Evolutionary conservation across 805 yeast species (phyloP).

Genomic region (Candida maltosa): DNA sequence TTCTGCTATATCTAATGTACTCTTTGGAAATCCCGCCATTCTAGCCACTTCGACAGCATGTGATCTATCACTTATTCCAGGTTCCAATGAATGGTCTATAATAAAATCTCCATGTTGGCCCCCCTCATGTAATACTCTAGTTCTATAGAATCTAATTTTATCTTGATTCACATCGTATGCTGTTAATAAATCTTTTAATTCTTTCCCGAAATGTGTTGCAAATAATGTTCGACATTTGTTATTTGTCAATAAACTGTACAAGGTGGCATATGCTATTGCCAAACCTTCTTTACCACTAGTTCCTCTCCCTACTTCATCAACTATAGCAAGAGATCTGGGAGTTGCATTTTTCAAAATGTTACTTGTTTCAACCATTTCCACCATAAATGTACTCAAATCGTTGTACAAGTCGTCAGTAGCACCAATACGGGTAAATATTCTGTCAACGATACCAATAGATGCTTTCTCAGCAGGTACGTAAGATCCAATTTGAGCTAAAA

Average conservation of each 20-base stretch:
- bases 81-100: conserved; percentile 55
- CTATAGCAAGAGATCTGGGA: conserved; percentile 53
- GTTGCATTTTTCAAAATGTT: conserved; percentile 58
- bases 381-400: conserved; percentile 84
- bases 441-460: conserved; percentile 66
- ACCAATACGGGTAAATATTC: conserved; percentile 80
- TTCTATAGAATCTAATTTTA: conserved; percentile 26
- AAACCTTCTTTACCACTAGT: conserved; percentile 83
- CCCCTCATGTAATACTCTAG: conserved; percentile 22
- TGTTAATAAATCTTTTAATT: conserved; percentile 32
- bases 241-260: conserved; percentile 48
- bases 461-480: conserved; percentile 67
- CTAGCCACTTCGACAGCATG: conserved; percentile 76
- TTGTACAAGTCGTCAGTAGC: conserved; percentile 74
- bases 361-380: conserved; percentile 71
- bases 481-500: conserved; percentile 74
- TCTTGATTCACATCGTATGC: conserved; percentile 24
- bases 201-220: conserved; percentile 76
- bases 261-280: conserved; percentile 77
- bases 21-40: conserved; percentile 72
- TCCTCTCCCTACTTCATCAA: conserved; percentile 84
- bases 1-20: conserved; percentile 54
- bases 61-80: conserved; percentile 72
- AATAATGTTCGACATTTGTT: conserved; percentile 74
- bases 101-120: conserved; percentile 19